Conservation (phyloP, 805 yeast genomes). For the Starmerella stellata region DNA sequence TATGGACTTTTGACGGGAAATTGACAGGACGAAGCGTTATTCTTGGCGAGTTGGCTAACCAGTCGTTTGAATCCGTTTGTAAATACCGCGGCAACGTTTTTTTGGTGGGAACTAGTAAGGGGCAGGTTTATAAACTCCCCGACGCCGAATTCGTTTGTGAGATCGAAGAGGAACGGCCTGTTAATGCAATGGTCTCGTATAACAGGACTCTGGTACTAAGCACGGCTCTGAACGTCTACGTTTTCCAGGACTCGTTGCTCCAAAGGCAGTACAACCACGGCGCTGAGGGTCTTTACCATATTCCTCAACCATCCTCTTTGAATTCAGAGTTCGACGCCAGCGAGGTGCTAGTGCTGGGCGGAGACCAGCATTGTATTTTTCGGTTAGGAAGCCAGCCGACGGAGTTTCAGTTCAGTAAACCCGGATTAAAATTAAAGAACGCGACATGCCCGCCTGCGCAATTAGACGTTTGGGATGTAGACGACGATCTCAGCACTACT, state of each 20-base stretch:
- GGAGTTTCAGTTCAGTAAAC: background rate
- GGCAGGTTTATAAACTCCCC: conserved; percentile 10
- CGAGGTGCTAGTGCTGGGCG: background rate
- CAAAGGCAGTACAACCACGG: background rate
- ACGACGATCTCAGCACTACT: background rate
- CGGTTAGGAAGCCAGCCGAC: background rate
- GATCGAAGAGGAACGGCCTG: background rate
- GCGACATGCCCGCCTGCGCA: background rate
- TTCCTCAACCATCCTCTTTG: too few species aligned
- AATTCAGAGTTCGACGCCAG: background rate
- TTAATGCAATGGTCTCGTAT: background rate
- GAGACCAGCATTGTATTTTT: background rate
- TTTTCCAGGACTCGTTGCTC: background rate
- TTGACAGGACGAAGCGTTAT: conserved; percentile 44
- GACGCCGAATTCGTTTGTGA: conserved; percentile 1
- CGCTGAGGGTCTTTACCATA: background rate
- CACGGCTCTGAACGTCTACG: background rate
- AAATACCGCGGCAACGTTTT: conserved; percentile 21
- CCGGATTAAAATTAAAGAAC: background rate
- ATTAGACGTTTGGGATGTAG: background rate
- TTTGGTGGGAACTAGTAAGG: conserved; percentile 11
- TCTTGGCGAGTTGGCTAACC: conserved; percentile 32
- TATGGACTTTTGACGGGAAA: conserved; percentile 34
- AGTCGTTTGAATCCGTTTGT: conserved; percentile 31
- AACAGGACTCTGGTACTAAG: background rate